phyloP scores from a whole-genome alignment of 176 grass and related monocot species.

The Zoysia pacifica region DNA sequence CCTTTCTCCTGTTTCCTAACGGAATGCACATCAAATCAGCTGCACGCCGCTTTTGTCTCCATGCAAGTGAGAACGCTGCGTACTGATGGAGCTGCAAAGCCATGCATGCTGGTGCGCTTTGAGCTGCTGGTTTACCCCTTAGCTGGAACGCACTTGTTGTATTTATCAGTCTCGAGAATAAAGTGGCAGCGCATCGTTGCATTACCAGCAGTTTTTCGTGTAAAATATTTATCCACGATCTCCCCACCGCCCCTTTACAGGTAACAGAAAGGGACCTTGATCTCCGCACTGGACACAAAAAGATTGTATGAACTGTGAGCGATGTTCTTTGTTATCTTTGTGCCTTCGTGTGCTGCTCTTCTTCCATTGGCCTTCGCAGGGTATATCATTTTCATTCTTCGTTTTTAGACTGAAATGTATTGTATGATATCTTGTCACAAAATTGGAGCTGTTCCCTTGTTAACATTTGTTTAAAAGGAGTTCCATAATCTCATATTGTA shows the following conservation, averaged over 20 bases:
- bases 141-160: conserved; percentile 49
- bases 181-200: conserved; percentile 41
- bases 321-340: conserved; percentile 4
- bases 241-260: conserved; percentile 26
- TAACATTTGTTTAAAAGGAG: not conserved
- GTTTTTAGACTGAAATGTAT: conserved; percentile 16
- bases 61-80: conserved; percentile 39
- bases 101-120: conserved; percentile 42
- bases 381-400: conserved; percentile 3
- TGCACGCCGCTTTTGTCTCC: conserved; percentile 22
- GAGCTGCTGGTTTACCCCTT: conserved; percentile 17
- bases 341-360: conserved; percentile 9
- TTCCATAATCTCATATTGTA: not conserved
- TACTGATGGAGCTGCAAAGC: conserved; percentile 34
- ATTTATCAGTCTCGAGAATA: conserved; percentile 39
- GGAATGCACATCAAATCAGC: conserved; percentile 22
- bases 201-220: conserved; percentile 27
- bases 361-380: conserved; percentile 2
- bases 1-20: conserved; percentile 1
- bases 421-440: not conserved
- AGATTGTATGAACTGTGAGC: conserved; percentile 7
- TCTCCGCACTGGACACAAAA: conserved; percentile 21
- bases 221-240: conserved; percentile 23
- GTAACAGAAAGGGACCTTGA: conserved; percentile 30
- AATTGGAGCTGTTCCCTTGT: not conserved